Conservation (phyloP, 257 asterid species). For the Handroanthus guayacan region DNA sequence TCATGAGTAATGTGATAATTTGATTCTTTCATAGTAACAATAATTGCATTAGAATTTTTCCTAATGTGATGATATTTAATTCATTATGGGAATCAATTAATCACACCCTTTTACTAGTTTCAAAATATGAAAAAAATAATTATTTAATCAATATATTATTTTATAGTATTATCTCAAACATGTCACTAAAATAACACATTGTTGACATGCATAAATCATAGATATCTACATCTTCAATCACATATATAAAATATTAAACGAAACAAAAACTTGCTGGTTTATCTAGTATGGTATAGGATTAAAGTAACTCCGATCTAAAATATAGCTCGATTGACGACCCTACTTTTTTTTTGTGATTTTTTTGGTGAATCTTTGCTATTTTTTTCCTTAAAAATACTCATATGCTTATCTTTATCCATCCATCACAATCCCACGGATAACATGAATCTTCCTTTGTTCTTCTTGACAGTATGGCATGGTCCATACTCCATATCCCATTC, state of each 20-base stretch:
- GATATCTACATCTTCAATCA: no score
- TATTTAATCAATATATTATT: no score
- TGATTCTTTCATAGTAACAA: neutral
- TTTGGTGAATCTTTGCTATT: neutral
- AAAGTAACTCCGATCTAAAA: no score
- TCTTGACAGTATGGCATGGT: constrained; percentile 31
- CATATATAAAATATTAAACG: no score
- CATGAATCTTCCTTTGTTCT: neutral
- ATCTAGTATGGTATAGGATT: no score
- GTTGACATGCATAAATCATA: no score
- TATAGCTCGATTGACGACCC: no score
- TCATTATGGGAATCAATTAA: neutral
- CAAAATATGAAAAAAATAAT: no score
- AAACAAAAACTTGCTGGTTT: no score
- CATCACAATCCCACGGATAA: constrained; percentile 16
- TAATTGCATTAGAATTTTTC: neutral
- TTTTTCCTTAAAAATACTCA: neutral
- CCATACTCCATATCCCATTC: constrained; percentile 40
- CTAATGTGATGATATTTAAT: neutral
- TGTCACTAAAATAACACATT: no score
- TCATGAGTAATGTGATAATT: neutral
- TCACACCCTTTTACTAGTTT: no score
- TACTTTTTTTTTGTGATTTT: neutral
- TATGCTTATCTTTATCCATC: neutral
- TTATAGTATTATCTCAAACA: no score